A percentile compares a stretch with the other conserved stretches of the same genome.
Evolutionary conservation across 2,329 filamentous ascomycete genomes (phyloP).

Genomic region (Microcyclospora pomicola): DNA sequence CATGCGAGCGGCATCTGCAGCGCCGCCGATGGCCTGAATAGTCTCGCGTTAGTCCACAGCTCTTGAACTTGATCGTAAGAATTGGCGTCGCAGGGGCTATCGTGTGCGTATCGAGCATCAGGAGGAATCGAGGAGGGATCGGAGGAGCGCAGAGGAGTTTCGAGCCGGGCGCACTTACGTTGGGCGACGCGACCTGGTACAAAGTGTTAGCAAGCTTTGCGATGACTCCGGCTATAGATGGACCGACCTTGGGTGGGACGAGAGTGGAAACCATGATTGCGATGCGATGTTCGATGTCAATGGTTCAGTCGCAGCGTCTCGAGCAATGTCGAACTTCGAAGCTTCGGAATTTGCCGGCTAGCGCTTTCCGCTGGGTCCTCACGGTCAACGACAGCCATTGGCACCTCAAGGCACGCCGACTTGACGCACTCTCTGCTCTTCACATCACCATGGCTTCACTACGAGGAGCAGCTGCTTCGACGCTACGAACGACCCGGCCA

Average conservation of each 20-base stretch:
- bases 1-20: slow-evolving; percentile 94
- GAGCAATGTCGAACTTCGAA: slow-evolving; percentile 1
- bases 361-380: neutral
- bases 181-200: slow-evolving; percentile 63
- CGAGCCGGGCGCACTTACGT: slow-evolving; percentile 45
- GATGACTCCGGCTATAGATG: slow-evolving; percentile 7
- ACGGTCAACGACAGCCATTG: neutral
- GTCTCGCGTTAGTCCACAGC: slow-evolving; percentile 11
- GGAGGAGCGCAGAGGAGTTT: neutral
- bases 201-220: slow-evolving; percentile 26
- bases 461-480: slow-evolving; percentile 27
- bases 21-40: slow-evolving; percentile 78
- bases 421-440: too few species aligned
- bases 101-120: neutral
- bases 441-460: slow-evolving; percentile 24
- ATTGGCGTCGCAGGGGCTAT: neutral
- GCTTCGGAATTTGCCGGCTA: neutral
- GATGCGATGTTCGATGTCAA: neutral
- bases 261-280: slow-evolving; percentile 58
- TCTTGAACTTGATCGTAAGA: neutral
- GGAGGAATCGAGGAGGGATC: neutral
- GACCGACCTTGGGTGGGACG: slow-evolving; percentile 89
- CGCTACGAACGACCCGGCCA: slow-evolving; percentile 24
- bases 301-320: slow-evolving; percentile 1
- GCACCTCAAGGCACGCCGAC: too few species aligned